Percentiles rank a stretch among this genome's conserved stretches.
Conservation (phyloP, 768 basidiomycete species). For the Fibroporia radiculosa region DNA sequence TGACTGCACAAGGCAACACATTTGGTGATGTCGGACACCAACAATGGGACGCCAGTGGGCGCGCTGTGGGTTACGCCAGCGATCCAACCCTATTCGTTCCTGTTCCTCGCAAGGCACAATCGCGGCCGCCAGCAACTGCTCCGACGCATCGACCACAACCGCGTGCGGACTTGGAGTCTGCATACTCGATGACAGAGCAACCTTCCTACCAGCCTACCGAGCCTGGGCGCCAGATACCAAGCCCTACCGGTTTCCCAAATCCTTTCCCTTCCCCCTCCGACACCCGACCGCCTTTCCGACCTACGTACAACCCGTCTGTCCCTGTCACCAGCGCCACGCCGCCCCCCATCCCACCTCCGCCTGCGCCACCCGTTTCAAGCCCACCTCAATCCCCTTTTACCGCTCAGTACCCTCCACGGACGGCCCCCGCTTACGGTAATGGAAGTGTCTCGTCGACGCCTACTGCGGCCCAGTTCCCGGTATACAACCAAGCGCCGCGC, state of each 20-base stretch:
- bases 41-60: slow-evolving; percentile 45
- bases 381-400: neutral
- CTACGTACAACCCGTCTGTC: neutral
- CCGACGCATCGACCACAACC: slow-evolving; percentile 8
- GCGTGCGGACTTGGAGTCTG: slow-evolving; percentile 2
- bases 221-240: slow-evolving; percentile 4
- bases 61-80: slow-evolving; percentile 38
- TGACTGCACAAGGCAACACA: slow-evolving; percentile 28
- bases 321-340: neutral
- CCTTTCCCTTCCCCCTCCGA: slow-evolving; percentile 9
- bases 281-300: neutral
- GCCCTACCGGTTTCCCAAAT: slow-evolving; percentile 3
- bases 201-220: neutral
- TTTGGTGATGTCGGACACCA: slow-evolving; percentile 22
- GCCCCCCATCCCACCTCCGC: slow-evolving; percentile 1
- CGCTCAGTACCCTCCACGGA: neutral
- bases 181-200: slow-evolving; percentile 11
- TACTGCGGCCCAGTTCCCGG: neutral
- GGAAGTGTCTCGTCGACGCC: neutral
- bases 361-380: neutral
- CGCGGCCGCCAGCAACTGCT: neutral
- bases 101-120: slow-evolving; percentile 28
- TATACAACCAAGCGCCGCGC: neutral
- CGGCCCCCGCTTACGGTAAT: neutral
- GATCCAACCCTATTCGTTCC: slow-evolving; percentile 45